Conservation (phyloP, 805 yeast genomes). For the Schwanniomyces sp. region DNA sequence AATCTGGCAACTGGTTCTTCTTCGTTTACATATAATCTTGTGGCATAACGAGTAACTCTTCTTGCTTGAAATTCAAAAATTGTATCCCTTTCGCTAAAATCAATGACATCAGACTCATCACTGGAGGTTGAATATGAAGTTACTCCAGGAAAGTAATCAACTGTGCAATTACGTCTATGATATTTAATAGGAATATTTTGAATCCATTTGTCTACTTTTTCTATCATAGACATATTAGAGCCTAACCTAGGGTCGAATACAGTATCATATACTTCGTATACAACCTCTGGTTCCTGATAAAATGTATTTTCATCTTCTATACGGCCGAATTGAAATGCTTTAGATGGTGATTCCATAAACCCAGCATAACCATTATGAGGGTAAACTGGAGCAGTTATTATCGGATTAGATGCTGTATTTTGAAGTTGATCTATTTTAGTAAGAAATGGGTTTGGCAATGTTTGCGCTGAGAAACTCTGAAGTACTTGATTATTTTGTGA, state of each 20-base stretch:
- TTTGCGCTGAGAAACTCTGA: constrained; percentile 3
- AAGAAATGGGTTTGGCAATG: constrained; percentile 1
- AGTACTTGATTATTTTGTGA: not conserved
- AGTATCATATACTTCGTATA: constrained; percentile 21
- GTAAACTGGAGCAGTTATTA: constrained; percentile 11
- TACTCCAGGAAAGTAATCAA: constrained; percentile 52
- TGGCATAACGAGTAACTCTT: constrained; percentile 47
- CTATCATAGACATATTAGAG: constrained; percentile 61
- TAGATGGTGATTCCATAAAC: constrained; percentile 8
- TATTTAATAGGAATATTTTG: constrained; percentile 51
- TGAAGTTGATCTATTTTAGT: not conserved
- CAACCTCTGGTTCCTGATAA: not conserved
- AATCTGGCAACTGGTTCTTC: constrained; percentile 21
- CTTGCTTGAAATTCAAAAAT: constrained; percentile 54
- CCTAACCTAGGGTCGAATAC: constrained; percentile 62
- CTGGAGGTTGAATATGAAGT: constrained; percentile 28
- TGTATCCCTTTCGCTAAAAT: constrained; percentile 24
- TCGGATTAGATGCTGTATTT: not conserved
- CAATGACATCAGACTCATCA: constrained; percentile 12
- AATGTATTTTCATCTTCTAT: constrained; percentile 3
- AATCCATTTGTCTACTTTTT: constrained; percentile 69
- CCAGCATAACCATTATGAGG: constrained; percentile 10
- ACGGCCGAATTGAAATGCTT: not conserved
- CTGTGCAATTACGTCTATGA: constrained; percentile 14
- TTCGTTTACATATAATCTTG: constrained; percentile 37